phyloP scores from a whole-genome alignment of 208 protist genomes.

The Leishmania gerbilli region DNA sequence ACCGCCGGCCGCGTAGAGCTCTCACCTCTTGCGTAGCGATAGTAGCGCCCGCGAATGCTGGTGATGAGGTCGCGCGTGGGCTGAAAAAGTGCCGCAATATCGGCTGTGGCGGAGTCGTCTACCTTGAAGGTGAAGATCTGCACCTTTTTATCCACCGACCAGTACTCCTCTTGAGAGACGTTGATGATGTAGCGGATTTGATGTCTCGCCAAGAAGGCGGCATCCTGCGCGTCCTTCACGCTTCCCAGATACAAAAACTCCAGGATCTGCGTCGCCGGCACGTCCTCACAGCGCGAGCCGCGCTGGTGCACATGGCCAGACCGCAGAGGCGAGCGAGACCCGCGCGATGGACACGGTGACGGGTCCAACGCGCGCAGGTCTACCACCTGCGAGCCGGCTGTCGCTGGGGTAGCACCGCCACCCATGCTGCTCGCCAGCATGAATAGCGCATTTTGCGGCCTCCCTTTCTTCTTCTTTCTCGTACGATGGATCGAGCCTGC shows the following conservation, averaged over 20 bases:
- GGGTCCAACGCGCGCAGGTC: conserved; percentile 26
- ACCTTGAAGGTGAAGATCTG: conserved; percentile 72
- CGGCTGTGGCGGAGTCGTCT: conserved; percentile 57
- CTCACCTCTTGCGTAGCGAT: conserved; percentile 19
- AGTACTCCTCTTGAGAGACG: conserved; percentile 87
- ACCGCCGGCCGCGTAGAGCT: conserved; percentile 39
- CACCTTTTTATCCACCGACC: conserved; percentile 63
- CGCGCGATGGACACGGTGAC: conserved; percentile 11
- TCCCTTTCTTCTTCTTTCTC: conserved; percentile 18
- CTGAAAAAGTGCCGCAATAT: conserved; percentile 67
- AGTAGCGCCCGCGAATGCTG: conserved; percentile 51
- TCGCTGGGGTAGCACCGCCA: conserved; percentile 3
- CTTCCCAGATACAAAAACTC: conserved; percentile 83
- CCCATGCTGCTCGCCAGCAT: conserved; percentile 14
- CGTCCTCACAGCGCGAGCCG: conserved; percentile 22
- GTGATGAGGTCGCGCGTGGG: conserved; percentile 64
- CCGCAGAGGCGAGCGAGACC: background rate
- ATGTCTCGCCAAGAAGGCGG: conserved; percentile 59
- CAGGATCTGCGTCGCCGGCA: conserved; percentile 62
- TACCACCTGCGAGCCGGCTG: conserved; percentile 21
- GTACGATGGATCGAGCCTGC: background rate
- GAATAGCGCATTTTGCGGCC: conserved; percentile 27
- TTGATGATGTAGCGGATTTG: conserved; percentile 84
- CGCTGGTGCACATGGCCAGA: background rate
- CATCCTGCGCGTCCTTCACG: conserved; percentile 77